Conservation (phyloP, 768 basidiomycete genomes). For the Pulveroboletus ravenelii region DNA sequence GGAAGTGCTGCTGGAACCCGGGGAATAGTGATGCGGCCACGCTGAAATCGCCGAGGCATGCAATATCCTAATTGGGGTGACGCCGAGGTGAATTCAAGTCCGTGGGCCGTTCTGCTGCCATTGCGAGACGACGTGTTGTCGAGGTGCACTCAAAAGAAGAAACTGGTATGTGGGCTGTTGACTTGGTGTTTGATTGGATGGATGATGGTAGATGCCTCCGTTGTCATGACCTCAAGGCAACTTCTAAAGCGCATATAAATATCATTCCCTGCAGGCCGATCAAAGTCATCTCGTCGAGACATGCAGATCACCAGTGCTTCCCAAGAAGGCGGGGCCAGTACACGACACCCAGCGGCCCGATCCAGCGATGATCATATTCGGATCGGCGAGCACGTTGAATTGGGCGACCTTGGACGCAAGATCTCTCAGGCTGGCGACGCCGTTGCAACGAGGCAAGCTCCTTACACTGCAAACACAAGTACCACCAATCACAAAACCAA, state of each 20-base stretch:
- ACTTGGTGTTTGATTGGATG: too few relatives aligned
- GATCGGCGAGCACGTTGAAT: conserved; percentile 2
- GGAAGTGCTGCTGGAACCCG: too few relatives aligned
- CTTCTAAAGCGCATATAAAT: not conserved
- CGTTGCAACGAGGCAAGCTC: not conserved
- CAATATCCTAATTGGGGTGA: too few relatives aligned
- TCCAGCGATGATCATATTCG: not conserved
- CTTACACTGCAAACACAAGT: not conserved
- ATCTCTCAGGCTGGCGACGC: not conserved
- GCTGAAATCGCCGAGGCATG: too few relatives aligned
- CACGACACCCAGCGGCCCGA: conserved; percentile 6
- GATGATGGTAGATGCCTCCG: too few relatives aligned
- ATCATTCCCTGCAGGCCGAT: not conserved
- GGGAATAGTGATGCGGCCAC: too few relatives aligned
- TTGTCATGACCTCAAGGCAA: not conserved
- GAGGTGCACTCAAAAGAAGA: too few relatives aligned
- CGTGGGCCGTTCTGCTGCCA: too few relatives aligned
- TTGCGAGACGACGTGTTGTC: too few relatives aligned
- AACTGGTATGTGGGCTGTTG: too few relatives aligned
- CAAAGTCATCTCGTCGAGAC: not conserved
- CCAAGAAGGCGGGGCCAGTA: conserved; percentile 1
- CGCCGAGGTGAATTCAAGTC: too few relatives aligned
- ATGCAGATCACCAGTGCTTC: conserved; percentile 13
- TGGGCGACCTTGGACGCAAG: conserved; percentile 4
- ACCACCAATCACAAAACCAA: conserved; percentile 3